Evolutionary conservation across 23 red algal species (phyloP).

Genomic region (Rhodosorus marinus): DNA sequence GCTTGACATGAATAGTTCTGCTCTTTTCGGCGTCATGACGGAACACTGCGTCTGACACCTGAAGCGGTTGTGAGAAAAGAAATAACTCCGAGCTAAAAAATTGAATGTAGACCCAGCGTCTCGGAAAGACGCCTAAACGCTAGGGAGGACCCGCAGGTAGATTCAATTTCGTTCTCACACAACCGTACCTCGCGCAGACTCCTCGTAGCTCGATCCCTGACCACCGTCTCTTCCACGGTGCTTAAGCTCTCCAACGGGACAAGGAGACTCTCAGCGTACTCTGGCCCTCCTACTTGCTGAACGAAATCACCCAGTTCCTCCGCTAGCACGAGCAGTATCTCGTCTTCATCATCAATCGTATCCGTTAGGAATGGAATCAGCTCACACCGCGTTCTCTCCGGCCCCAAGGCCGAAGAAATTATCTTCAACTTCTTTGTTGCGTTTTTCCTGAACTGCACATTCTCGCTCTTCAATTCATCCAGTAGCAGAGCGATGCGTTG

Average conservation of each 20-base stretch:
- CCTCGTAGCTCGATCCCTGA: constrained; percentile 80
- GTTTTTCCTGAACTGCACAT: constrained; percentile 70
- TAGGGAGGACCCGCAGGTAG: too few relatives aligned
- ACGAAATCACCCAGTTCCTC: constrained; percentile 79
- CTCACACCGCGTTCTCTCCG: constrained; percentile 82
- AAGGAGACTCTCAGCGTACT: constrained; percentile 35
- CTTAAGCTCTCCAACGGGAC: constrained; percentile 67
- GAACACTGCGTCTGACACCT: constrained; percentile 11
- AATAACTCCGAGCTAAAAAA: too few relatives aligned
- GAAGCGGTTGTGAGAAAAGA: too few relatives aligned
- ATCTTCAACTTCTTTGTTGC: constrained; percentile 58
- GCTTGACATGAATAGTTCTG: constrained; percentile 34
- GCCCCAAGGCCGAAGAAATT: constrained; percentile 69
- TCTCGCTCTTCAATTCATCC: constrained; percentile 84
- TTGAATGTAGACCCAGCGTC: too few relatives aligned
- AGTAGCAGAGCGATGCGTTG: constrained; percentile 82
- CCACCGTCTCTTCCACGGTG: constrained; percentile 79
- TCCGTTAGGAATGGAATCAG: constrained; percentile 93
- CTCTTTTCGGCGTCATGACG: constrained; percentile 14
- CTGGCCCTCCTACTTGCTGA: constrained; percentile 53
- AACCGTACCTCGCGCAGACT: constrained; percentile 14
- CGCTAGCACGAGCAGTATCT: constrained; percentile 80
- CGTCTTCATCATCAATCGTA: constrained; percentile 94
- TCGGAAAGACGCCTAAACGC: too few relatives aligned
- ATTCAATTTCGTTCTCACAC: background rate